Percentiles rank a stretch among this genome's conserved stretches.
These are phyloP conservation scores for Scheffersomyces stipitis DNA, from an alignment of 805 yeast genomes.

Conservation along the genomic window DNA sequence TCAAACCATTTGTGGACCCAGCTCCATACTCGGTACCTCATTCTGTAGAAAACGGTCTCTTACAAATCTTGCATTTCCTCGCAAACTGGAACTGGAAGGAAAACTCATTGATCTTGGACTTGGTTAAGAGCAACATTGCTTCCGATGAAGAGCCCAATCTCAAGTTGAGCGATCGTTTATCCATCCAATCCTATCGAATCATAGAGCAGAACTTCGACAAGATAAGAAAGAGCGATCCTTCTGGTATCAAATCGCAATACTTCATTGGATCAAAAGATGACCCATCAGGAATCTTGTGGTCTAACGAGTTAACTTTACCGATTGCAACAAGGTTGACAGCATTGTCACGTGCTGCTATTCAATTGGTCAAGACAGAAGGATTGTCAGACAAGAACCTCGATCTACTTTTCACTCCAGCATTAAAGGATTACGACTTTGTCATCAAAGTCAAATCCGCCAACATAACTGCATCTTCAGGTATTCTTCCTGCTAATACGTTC, in stretches of 20 bases:
- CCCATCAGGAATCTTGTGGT: constrained; percentile 84
- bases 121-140: constrained; percentile 44
- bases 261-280: constrained; percentile 84
- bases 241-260: constrained; percentile 72
- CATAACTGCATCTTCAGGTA: constrained; percentile 52
- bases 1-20: constrained; percentile 83
- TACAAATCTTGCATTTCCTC: constrained; percentile 67
- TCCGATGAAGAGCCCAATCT: constrained; percentile 25
- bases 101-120: constrained; percentile 77
- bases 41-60: constrained; percentile 76
- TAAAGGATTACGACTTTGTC: constrained; percentile 81
- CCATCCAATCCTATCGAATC: constrained; percentile 58
- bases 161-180: constrained; percentile 55
- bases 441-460: constrained; percentile 53
- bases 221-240: constrained; percentile 77
- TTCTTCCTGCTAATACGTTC: constrained; percentile 52
- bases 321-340: constrained; percentile 88
- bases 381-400: constrained; percentile 39
- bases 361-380: constrained; percentile 50
- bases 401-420: constrained; percentile 74
- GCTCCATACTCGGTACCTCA: constrained; percentile 83
- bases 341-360: constrained; percentile 71
- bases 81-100: constrained; percentile 95
- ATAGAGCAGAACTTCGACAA: constrained; percentile 65
- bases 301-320: constrained; percentile 61